Evolutionary conservation across 2,329 filamentous ascomycete genomes (phyloP).

Genomic region (Tolypocladium sp.): DNA sequence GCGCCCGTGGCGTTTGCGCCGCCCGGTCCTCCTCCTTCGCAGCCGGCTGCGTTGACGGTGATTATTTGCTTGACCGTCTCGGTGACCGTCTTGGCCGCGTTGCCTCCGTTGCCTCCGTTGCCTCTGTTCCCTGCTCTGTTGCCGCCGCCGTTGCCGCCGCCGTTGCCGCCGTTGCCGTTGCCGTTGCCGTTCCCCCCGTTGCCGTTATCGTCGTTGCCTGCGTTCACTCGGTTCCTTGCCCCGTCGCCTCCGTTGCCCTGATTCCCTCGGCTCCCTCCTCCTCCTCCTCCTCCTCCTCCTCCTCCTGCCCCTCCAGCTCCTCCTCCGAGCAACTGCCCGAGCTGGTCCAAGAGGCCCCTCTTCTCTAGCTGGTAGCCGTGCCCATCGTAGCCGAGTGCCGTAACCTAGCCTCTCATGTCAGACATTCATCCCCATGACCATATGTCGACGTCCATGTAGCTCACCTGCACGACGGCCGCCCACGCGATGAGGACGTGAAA

Average conservation of each 20-base stretch:
- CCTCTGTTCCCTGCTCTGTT: not conserved
- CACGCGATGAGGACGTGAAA: conserved; percentile 9
- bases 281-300: not conserved
- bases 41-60: conserved; percentile 3
- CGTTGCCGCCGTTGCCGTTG: not conserved
- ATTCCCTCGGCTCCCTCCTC: not conserved
- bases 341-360: conserved; percentile 4
- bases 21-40: not conserved
- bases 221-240: not conserved
- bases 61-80: conserved; percentile 6
- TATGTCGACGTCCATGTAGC: not conserved
- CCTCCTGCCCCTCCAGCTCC: not conserved
- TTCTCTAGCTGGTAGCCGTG: conserved; percentile 1
- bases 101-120: not conserved
- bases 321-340: conserved; percentile 5
- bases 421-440: not conserved
- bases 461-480: conserved; percentile 9
- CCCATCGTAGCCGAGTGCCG: conserved; percentile 1
- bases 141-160: not conserved
- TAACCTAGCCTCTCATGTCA: conserved; percentile 1
- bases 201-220: not conserved
- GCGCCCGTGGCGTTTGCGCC: not conserved
- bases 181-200: not conserved
- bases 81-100: conserved; percentile 4
- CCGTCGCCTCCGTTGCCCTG: not conserved